These are phyloP conservation scores for Bothriochloa decipiens DNA, from an alignment of 176 grass and related monocot genomes.

Conservation along the genomic window DNA sequence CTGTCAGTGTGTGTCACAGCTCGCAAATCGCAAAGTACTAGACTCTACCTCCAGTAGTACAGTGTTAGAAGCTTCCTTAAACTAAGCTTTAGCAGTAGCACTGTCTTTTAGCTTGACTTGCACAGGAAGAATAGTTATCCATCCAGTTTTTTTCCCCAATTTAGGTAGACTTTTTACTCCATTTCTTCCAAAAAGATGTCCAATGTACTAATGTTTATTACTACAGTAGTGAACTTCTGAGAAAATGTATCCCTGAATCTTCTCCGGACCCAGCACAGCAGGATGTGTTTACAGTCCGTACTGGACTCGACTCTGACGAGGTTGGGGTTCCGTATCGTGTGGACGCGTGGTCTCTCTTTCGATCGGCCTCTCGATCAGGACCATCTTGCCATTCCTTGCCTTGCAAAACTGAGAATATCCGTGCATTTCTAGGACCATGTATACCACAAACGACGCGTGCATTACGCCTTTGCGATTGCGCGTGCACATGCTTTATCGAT, in stretches of 20 bases:
- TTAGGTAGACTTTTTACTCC: background rate
- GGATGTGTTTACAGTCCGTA: too few species aligned
- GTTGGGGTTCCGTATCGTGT: background rate
- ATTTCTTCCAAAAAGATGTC: too few species aligned
- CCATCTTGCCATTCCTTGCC: background rate
- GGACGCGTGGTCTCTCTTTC: background rate
- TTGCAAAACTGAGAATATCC: background rate
- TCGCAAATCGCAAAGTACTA: background rate
- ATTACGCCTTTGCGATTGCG: background rate
- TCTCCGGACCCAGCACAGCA: too few species aligned
- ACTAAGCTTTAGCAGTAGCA: background rate
- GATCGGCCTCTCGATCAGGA: background rate
- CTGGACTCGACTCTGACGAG: background rate
- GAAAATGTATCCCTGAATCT: background rate
- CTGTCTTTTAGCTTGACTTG: conserved; percentile 21
- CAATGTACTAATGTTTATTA: background rate
- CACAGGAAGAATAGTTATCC: conserved; percentile 2
- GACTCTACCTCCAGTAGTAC: background rate
- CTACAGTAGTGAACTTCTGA: background rate
- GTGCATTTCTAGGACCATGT: background rate
- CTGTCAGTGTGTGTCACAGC: background rate
- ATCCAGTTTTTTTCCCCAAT: too few species aligned
- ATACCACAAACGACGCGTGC: background rate
- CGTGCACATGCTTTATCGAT: background rate
- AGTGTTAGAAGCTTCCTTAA: conserved; percentile 40